A percentile compares a stretch with the other conserved stretches of the same genome.
Evolutionary conservation across 805 yeast species (phyloP).

Genomic region (Ogataea neopini): DNA sequence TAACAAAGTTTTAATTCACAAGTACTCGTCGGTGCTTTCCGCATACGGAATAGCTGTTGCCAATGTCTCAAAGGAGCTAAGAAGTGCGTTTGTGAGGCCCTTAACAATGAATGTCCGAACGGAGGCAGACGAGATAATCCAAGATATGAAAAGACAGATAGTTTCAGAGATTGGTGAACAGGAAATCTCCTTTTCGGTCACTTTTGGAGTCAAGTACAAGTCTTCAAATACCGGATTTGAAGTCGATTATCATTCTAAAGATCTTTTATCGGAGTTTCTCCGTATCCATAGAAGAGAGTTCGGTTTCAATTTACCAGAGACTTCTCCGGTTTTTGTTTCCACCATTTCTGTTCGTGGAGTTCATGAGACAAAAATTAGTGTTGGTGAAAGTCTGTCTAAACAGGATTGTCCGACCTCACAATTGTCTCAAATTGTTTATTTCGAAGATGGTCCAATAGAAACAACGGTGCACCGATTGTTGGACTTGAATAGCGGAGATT

Average conservation of each 20-base stretch:
- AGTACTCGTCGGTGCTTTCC: slow-evolving; percentile 73
- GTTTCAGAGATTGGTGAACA: slow-evolving; percentile 29
- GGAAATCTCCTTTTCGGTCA: slow-evolving; percentile 56
- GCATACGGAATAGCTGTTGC: slow-evolving; percentile 87
- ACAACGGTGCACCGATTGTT: slow-evolving; percentile 35
- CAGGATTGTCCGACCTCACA: neutral
- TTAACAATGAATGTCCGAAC: slow-evolving; percentile 50
- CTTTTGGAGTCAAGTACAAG: slow-evolving; percentile 72
- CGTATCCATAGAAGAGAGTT: slow-evolving; percentile 67
- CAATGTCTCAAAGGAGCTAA: slow-evolving; percentile 68
- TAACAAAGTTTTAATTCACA: slow-evolving; percentile 63
- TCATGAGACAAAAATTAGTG: neutral
- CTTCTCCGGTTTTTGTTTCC: slow-evolving; percentile 25
- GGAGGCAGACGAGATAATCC: slow-evolving; percentile 25
- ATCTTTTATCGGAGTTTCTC: slow-evolving; percentile 47
- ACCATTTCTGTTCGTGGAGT: slow-evolving; percentile 41
- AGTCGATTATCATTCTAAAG: slow-evolving; percentile 42
- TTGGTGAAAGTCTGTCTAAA: neutral
- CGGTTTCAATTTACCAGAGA: slow-evolving; percentile 54
- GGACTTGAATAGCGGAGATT: slow-evolving; percentile 32
- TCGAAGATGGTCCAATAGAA: slow-evolving; percentile 13
- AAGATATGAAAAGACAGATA: slow-evolving; percentile 39
- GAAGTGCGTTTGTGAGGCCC: slow-evolving; percentile 54
- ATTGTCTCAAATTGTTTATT: slow-evolving; percentile 9
- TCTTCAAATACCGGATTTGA: slow-evolving; percentile 87